phyloP scores from a whole-genome alignment of 2,329 filamentous ascomycete genomes.

The Cytospora paraplurivora region DNA sequence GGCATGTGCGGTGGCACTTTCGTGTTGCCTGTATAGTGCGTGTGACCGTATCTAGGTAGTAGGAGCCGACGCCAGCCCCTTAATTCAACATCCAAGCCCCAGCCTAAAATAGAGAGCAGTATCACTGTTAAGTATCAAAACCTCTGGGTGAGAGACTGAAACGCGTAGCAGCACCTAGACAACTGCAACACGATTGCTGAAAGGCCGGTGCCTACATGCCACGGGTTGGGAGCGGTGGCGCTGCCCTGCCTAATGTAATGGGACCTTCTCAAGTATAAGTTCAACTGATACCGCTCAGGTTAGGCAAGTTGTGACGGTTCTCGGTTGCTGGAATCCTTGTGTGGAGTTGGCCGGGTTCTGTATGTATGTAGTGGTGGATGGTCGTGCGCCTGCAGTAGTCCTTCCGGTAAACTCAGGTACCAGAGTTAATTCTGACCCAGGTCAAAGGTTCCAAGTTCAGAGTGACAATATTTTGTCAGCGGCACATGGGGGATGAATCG shows the following conservation, averaged over 20 bases:
- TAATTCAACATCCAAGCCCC: not conserved
- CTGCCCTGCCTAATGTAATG: not conserved
- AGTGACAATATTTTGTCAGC: not conserved
- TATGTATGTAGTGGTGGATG: conserved; percentile 3
- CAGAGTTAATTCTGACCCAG: not conserved
- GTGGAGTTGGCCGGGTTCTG: conserved; percentile 6
- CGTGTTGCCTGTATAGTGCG: not conserved
- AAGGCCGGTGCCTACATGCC: not conserved
- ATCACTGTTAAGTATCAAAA: not conserved
- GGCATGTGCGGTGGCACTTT: conserved; percentile 12
- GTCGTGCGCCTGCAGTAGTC: conserved; percentile 22
- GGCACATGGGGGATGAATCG: not conserved
- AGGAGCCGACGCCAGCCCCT: no score
- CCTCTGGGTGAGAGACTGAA: not conserved
- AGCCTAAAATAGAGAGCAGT: not conserved
- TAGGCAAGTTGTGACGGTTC: not conserved
- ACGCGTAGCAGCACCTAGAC: not conserved
- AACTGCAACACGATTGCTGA: not conserved
- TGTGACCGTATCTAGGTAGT: no score
- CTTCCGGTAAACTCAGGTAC: conserved; percentile 6
- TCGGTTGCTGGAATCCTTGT: conserved; percentile 5
- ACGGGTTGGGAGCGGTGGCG: not conserved
- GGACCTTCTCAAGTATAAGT: not conserved
- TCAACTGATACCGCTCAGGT: not conserved
- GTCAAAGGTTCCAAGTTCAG: not conserved